These are phyloP conservation scores for Yamadazyma insecticola DNA, from an alignment of 805 yeast species.

Conservation along the genomic window DNA sequence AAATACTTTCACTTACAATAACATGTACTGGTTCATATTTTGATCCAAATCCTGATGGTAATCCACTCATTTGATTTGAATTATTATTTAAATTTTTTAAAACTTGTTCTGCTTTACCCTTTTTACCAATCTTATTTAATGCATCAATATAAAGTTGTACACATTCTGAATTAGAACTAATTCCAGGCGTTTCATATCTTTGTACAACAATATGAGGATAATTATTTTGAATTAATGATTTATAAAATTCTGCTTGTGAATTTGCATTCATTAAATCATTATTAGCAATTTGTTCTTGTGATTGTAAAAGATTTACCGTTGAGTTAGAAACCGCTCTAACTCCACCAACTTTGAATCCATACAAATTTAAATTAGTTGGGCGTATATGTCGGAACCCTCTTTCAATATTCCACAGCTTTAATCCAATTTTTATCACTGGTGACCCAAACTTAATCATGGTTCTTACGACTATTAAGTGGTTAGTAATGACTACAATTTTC, in stretches of 20 bases:
- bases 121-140: constrained; percentile 68
- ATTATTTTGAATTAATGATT: constrained; percentile 64
- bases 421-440: no score
- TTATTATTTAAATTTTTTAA: constrained; percentile 11
- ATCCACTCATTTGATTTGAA: constrained; percentile 4
- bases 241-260: constrained; percentile 81
- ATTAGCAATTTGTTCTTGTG: constrained; percentile 84
- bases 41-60: constrained; percentile 49
- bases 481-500: no score
- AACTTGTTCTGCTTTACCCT: constrained; percentile 70
- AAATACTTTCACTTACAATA: constrained; percentile 80
- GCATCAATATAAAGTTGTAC: constrained; percentile 78
- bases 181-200: constrained; percentile 91
- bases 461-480: no score
- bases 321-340: constrained; percentile 8
- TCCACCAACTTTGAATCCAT: background rate
- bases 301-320: constrained; percentile 22
- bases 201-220: constrained; percentile 97
- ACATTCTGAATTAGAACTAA: constrained; percentile 77
- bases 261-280: constrained; percentile 60
- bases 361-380: no score
- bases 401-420: no score
- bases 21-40: constrained; percentile 88
- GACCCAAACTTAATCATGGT: no score
- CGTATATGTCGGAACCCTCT: no score